Percentiles rank a stretch among this genome's conserved stretches.
These are phyloP conservation scores for Limnanthes douglasii DNA, from an alignment of 345 rosid species.

Conservation along the genomic window DNA sequence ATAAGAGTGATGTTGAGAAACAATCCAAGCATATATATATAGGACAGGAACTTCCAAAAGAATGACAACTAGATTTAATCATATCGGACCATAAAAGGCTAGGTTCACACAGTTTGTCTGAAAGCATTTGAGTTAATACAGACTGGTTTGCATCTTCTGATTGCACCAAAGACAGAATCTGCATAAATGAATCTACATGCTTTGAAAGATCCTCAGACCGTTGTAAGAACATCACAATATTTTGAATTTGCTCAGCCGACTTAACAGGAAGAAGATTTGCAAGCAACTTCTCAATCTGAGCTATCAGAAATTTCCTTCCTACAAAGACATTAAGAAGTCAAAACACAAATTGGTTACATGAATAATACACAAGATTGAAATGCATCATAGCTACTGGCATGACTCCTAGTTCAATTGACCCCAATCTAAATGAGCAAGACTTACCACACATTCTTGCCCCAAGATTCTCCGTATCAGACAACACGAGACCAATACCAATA, in stretches of 20 bases:
- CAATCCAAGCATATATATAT: neutral
- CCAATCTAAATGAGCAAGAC: conserved; percentile 7
- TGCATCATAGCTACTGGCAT: neutral
- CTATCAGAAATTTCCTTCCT: conserved; percentile 64
- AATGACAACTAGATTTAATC: neutral
- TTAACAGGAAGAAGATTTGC: conserved; percentile 29
- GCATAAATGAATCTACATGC: conserved; percentile 58
- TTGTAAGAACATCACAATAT: conserved; percentile 57
- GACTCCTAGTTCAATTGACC: too few relatives aligned
- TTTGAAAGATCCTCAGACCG: conserved; percentile 51
- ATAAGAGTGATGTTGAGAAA: conserved; percentile 4
- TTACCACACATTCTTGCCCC: conserved; percentile 31
- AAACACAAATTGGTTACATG: too few relatives aligned
- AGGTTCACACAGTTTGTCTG: conserved; percentile 38
- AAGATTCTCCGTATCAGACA: conserved; percentile 34
- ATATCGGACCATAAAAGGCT: conserved; percentile 49
- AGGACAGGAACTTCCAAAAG: neutral
- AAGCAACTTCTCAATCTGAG: conserved; percentile 44
- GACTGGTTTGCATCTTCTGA: conserved; percentile 30
- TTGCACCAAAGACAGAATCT: conserved; percentile 46
- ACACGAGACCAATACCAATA: conserved; percentile 50
- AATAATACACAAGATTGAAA: neutral
- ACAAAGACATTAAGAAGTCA: conserved; percentile 3
- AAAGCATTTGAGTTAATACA: conserved; percentile 45
- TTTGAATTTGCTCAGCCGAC: conserved; percentile 63